These are phyloP conservation scores for Chlamydomonas urium DNA, from an alignment of 139 green algal species.

Conservation along the genomic window DNA sequence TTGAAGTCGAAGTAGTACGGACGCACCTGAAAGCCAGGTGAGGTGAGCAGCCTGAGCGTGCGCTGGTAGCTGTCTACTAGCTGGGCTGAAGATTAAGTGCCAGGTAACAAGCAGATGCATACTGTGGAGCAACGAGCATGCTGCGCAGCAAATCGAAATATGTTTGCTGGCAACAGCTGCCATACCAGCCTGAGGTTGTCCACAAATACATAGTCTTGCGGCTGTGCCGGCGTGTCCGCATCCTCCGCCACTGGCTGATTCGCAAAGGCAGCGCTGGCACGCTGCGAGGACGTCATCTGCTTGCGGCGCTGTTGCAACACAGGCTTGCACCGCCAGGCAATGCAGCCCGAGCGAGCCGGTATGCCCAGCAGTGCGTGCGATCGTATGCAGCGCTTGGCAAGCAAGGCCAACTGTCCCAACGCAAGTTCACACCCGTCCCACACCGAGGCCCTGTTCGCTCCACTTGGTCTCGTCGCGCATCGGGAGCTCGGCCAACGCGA, in stretches of 20 bases:
- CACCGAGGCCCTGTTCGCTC: no score
- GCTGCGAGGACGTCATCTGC: no score
- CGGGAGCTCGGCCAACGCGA: no score
- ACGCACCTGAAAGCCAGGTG: conserved; percentile 45
- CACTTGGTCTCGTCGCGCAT: no score
- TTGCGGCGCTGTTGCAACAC: no score
- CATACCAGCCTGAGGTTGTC: conserved; percentile 16
- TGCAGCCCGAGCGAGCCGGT: no score
- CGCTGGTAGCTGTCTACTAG: background rate
- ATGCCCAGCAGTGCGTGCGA: no score
- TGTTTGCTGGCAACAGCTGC: background rate
- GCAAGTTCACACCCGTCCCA: no score
- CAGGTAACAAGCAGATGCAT: background rate
- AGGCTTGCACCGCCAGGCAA: no score
- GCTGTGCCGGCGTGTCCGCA: background rate
- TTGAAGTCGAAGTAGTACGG: conserved; percentile 88
- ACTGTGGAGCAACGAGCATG: background rate
- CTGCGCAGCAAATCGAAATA: background rate
- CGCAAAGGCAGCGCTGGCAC: no score
- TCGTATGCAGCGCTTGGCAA: no score
- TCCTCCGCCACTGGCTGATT: conserved; percentile 3
- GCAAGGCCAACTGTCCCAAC: no score
- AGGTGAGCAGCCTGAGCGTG: background rate
- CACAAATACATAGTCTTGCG: conserved; percentile 12
- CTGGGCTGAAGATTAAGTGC: background rate